Base-by-base conservation (phyloP, 768 basidiomycete species). In the Panaeolus papilionaceus region DNA sequence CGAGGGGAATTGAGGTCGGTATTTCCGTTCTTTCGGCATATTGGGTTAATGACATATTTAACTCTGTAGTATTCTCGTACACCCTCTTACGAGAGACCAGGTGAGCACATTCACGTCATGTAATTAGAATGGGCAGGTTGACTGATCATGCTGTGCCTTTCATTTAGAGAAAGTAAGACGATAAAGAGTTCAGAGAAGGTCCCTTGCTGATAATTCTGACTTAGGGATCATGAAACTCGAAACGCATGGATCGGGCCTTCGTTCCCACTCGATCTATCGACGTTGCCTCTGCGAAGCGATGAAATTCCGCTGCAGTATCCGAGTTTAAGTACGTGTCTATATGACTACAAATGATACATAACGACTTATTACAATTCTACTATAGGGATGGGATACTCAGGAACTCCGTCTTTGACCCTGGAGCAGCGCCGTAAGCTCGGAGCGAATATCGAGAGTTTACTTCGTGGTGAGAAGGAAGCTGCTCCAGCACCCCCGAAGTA, bases 241-340 rank as follows among this genome's bases (percentile, higher is more conserved):
- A 82, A 78, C 26, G 88, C 92, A 1, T 94, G 92, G 92, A 84
- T 94, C 16, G 92, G 92, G 0, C 86, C 89, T 38, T 75, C 92
- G 2, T 90, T 82, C 77, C 89, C 90, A 1, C 82, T 93, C 23
- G 88, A 93, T 72, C 82, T 92, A 7, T 80, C 84, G 10, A 76
- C 70, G 7, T 82, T 94, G 20, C 87, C 88, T 0, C 66, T 87
- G n/a, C 72, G 79, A 58, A 81, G 76, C 62, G 84, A 86, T 0
- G 79, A 85, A 2, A 71, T 92, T n/a, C 92, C 91, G 0, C 67
- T 88, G 23, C 92, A 93, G 71, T 94, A 93, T 69, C 77, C 87
- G 1, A 88, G 85, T 65, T 81, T 91, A 62, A 85, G 90, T 90
- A 72, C 69, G 87, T 79, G n/a, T 28, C 18, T 51, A 49, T 8